Conservation (phyloP, 2,329 filamentous ascomycete genomes). For the Rhinocladiella similis region DNA sequence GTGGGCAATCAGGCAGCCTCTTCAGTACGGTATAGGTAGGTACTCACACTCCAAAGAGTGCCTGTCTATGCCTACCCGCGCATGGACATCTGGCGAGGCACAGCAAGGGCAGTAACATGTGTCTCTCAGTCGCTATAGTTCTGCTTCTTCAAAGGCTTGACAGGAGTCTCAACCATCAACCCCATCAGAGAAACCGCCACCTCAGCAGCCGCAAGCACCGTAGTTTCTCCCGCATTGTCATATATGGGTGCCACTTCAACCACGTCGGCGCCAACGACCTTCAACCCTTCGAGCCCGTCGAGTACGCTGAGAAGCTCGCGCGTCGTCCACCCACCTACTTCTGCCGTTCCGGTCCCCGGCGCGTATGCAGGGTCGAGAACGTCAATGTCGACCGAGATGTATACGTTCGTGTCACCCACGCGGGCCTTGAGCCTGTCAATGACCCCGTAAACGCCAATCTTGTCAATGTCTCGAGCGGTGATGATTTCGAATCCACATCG, state of each 20-base stretch:
- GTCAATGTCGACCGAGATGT: slow-evolving; percentile 59
- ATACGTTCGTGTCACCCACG: slow-evolving; percentile 50
- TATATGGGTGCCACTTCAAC: slow-evolving; percentile 59
- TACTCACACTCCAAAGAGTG: no score
- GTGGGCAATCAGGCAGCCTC: no score
- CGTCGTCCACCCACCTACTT: slow-evolving; percentile 57
- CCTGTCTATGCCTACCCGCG: no score
- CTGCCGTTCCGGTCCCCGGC: slow-evolving; percentile 56
- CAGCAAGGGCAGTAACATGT: not conserved
- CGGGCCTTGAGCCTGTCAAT: slow-evolving; percentile 50
- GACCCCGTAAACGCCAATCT: slow-evolving; percentile 48
- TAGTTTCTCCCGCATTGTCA: slow-evolving; percentile 56
- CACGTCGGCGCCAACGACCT: slow-evolving; percentile 56
- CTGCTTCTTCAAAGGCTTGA: slow-evolving; percentile 17
- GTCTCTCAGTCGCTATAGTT: not conserved
- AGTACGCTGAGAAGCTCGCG: slow-evolving; percentile 56
- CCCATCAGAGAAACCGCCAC: slow-evolving; percentile 50
- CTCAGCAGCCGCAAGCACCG: slow-evolving; percentile 55
- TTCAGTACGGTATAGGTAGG: no score
- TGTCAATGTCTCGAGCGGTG: slow-evolving; percentile 55
- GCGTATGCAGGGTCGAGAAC: slow-evolving; percentile 58
- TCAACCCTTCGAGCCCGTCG: slow-evolving; percentile 52
- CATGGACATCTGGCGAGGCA: not conserved
- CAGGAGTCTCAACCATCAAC: slow-evolving; percentile 30
- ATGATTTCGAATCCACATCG: slow-evolving; percentile 57